Evolutionary conservation across 2,329 filamentous ascomycete genomes (phyloP), one percentile per base, ranked within the genome.

Genomic region (Dactylellina drechsleri): DNA sequence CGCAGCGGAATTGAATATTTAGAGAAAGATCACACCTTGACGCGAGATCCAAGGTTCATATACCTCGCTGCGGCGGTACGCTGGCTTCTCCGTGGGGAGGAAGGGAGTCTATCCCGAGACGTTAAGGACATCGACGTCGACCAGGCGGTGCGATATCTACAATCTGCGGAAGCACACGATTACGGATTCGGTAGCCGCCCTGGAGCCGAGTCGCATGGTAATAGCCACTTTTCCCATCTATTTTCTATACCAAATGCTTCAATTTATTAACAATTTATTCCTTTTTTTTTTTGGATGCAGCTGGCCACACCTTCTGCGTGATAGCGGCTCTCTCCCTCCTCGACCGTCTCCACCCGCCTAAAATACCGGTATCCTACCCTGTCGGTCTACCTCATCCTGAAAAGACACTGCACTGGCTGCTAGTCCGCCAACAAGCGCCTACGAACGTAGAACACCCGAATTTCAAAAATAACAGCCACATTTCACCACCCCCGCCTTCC

Each of bases 251-350:
- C 76, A 43, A 50, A 50, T 31, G 43, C 13, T 54, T 10, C 10
- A 8, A 8, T 18, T 57, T 7, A 43, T 12, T 41, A 43, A 57
- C 2, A 36, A 13, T 13, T 15, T 7, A 2, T 73, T 47, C 31
- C 31, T 23, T 31, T 18, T 18, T n/a, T 1, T 18, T 4, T 47
- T 13, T 18, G 43, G 4, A n/a, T 28, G 31, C 36, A 93, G 91
- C 92, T 78, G 95, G 95, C 18, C 94, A 96, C 81, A 93, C 92
- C 8, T 97, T 93, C 84, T 97, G 93, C 82, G 93, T 90, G 6
- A 86, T 97, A 64, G 89, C 88, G 10, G 90, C 92, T 3, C 84
- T 98, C 4, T 87, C 88, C 1, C 87, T 97, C 58, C 85, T 97
- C n/a, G 87, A 88, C 73, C 87, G 88, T 10, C 85, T 90, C 0